Base-by-base conservation (phyloP, 2,329 filamentous ascomycete genomes). In the Sporothrix mexicana region DNA sequence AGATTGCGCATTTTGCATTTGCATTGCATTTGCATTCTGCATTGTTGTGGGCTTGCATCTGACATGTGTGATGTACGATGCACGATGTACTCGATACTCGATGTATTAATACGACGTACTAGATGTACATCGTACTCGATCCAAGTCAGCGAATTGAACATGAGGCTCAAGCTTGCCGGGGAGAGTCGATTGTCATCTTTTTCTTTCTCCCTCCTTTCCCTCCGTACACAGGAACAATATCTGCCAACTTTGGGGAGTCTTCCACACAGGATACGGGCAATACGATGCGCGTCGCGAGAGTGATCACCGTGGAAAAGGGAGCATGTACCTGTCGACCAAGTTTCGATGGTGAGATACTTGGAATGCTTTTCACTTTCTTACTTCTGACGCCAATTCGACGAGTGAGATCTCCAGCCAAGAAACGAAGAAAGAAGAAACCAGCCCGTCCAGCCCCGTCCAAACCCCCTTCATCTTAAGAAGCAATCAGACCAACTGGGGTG, bases 381-480 rank as follows among this genome's bases (percentile, higher is more conserved):
- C 1, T 10, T 12, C 9, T 55, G 20, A 9, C n/a, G n/a, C n/a
- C n/a, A n/a, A n/a, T n/a, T n/a, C n/a, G n/a, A n/a, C 23, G 6
- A 12, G 55, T 59, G 59, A 45, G 36, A 45, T 62, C 59, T 45
- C 36, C 59, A 45, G 59, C 30, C 30, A 43, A 66, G 61, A 47
- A 45, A 66, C 43, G n/a, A 36, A 2, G 30, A 36, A 36, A 36
- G 13, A 9, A 59, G 23, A 59, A 17, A 59, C 53, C 15, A 15
- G 3, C 15, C 15, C 6, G 47, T 23, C 4, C 23, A 2, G 61
- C n/a, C 41, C 61, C 62, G 45, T 49, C 43, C 64, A 36, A 36
- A 51, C 45, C 64, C 62, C 64, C 45, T 67, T 51, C 45, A 67
- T 67, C 64, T 67, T 45, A 67, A 36, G 3, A 36, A 36, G 30